These are phyloP conservation scores for Colletotrichum phormii DNA, from an alignment of 2,329 filamentous ascomycete species.

Conservation along the genomic window DNA sequence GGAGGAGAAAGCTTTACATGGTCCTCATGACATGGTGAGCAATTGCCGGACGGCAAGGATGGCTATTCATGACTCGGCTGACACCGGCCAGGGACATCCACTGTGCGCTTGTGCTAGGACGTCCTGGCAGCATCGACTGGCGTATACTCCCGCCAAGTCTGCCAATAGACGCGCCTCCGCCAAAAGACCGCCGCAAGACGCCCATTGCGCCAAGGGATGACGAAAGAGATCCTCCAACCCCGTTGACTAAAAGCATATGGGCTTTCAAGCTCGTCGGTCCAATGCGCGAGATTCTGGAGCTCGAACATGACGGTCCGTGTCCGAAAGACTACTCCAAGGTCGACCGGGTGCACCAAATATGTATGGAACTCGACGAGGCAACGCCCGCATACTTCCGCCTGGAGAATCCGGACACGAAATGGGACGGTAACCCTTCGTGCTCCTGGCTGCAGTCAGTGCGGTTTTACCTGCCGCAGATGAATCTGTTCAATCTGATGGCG, in stretches of 20 bases:
- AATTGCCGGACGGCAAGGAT: conserved; percentile 22
- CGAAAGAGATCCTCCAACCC: conserved; percentile 64
- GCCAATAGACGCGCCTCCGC: conserved; percentile 65
- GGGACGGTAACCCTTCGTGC: conserved; percentile 64
- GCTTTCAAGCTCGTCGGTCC: conserved; percentile 59
- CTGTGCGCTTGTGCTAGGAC: conserved; percentile 64
- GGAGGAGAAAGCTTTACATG: conserved; percentile 65
- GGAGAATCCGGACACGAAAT: conserved; percentile 67
- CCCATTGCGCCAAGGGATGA: conserved; percentile 60
- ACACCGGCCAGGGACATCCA: conserved; percentile 62
- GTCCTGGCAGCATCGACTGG: conserved; percentile 67
- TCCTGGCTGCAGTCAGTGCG: conserved; percentile 63
- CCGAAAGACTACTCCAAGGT: conserved; percentile 66
- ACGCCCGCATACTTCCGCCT: conserved; percentile 66
- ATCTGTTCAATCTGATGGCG: conserved; percentile 67
- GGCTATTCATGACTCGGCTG: conserved; percentile 26
- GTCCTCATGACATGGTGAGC: conserved; percentile 57
- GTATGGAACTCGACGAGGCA: conserved; percentile 59
- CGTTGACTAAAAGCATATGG: conserved; percentile 65
- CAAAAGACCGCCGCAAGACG: conserved; percentile 58
- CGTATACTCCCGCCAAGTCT: conserved; percentile 58
- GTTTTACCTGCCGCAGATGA: conserved; percentile 57
- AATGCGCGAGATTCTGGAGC: conserved; percentile 63
- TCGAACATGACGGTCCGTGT: conserved; percentile 67
- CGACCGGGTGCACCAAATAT: conserved; percentile 63